Percentiles rank a stretch among this genome's conserved stretches.
Evolutionary conservation across 2,329 filamentous ascomycete species (phyloP).

Genomic region (Ceratocystis eucalypticola): DNA sequence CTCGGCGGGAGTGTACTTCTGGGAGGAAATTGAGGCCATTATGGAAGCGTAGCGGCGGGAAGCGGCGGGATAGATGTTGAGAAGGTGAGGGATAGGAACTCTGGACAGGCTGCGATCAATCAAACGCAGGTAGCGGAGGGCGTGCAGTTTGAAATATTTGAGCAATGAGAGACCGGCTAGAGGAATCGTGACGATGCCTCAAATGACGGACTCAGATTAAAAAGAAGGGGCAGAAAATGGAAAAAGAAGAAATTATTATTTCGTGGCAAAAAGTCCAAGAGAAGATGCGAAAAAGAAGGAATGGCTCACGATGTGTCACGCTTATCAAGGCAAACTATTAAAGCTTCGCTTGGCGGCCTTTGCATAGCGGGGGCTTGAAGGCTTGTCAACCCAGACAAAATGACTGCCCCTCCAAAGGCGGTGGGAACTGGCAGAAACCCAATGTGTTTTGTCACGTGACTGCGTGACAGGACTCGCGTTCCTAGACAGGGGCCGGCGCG

Average conservation of each 20-base stretch:
- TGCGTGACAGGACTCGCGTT: constrained; percentile 5
- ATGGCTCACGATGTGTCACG: constrained; percentile 15
- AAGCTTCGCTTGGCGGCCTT: constrained; percentile 8
- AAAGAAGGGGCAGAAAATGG: neutral
- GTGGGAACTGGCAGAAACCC: constrained; percentile 13
- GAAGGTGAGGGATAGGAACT: constrained; percentile 25
- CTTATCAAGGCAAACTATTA: neutral
- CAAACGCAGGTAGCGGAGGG: constrained; percentile 30
- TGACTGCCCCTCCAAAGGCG: constrained; percentile 17
- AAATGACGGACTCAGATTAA: constrained; percentile 7
- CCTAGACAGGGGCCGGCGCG: neutral
- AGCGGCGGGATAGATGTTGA: constrained; percentile 27
- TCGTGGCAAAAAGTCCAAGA: neutral
- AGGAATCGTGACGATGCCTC: constrained; percentile 29
- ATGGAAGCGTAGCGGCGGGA: constrained; percentile 28
- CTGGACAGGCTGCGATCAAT: constrained; percentile 28
- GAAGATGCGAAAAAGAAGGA: neutral
- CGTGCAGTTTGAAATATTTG: constrained; percentile 29
- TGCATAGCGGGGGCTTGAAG: constrained; percentile 11
- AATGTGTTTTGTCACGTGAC: constrained; percentile 8
- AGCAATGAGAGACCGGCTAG: constrained; percentile 29
- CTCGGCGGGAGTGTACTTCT: constrained; percentile 64
- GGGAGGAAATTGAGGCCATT: constrained; percentile 53
- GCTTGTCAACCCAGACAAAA: neutral
- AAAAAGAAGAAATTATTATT: neutral